Base-by-base conservation (phyloP, 805 yeast species). In the Hanseniaspora occidentalis region DNA sequence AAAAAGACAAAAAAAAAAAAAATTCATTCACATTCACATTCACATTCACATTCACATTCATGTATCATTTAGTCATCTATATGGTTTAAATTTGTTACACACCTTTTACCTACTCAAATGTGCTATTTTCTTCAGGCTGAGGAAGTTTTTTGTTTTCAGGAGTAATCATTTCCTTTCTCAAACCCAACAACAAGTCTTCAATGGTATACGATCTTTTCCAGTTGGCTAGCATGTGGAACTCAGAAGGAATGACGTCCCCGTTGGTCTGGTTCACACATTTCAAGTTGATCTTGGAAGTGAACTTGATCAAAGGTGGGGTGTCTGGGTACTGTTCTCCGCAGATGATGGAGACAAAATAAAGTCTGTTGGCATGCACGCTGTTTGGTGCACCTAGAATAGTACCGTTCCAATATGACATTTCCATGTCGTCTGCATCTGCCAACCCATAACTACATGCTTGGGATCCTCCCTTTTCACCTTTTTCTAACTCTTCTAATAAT, bases 381-480 rank as follows among this genome's bases (percentile, higher is more conserved):
- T 83, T 94, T 26, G 98, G 98, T 3, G 99, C 98, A 0, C 99
- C 99, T 48, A 92, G 67, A 39, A 92, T 89, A 25, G 99, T 92
- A 10, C 96, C 98, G 62, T 88, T 92, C 99, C 99, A 92, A 52
- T 80, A 64, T 9, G 95, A 82, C 94, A 92, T 84, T 39, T 86
- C 67, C 49, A 88, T 84, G 58, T 92, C 99, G 52, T 84, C 95
- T 46, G 81, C 77, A 52, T 84, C 89, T 19, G 84, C 77, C 36
- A 92, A 70, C 0, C 99, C 99, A 54, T 92, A 85, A 18, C 97
- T 89, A 58, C 95, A 88, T 13, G 95, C 83, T 60, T 92, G 97
- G 20, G 96, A 92, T 17, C 97, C 96, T 17, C 98, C 99, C 60
- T 92, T 92, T 58, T 92, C 99, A 37, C 98, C 98, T 54, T 89